Percentiles rank a stretch among this genome's conserved stretches.
Conservation (phyloP, 2,329 filamentous ascomycete species). For the Thielaviopsis punctulata region DNA sequence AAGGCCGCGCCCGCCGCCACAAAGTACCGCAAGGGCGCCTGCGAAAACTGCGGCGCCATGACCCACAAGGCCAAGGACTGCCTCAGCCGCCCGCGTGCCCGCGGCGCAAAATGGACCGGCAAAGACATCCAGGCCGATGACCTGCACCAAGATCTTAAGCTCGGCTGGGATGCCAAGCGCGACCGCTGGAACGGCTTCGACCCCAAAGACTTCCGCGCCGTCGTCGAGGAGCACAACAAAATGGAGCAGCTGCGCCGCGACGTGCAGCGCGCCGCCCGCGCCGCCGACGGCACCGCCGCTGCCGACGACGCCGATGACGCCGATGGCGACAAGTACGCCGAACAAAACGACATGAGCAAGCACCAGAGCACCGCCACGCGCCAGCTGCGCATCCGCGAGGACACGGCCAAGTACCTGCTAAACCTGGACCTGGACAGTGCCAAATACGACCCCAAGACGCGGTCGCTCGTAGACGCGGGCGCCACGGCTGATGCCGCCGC, state of each 20-base stretch:
- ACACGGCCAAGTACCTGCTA: constrained; percentile 90
- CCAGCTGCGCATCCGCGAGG: constrained; percentile 81
- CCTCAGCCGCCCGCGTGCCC: constrained; percentile 69
- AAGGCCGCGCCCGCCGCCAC: constrained; percentile 76
- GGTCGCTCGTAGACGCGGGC: constrained; percentile 74
- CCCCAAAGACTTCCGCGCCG: constrained; percentile 62
- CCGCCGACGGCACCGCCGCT: constrained; percentile 31
- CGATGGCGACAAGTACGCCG: constrained; percentile 68
- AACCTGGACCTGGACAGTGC: constrained; percentile 93
- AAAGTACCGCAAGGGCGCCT: constrained; percentile 94
- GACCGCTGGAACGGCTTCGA: constrained; percentile 99
- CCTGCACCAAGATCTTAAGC: constrained; percentile 61
- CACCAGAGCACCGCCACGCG: constrained; percentile 81
- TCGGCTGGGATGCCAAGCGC: constrained; percentile 94
- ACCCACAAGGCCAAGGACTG: constrained; percentile 93
- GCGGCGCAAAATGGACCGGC: constrained; percentile 82
- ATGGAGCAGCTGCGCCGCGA: constrained; percentile 57
- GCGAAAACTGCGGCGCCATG: constrained; percentile 96
- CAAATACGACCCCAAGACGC: constrained; percentile 93
- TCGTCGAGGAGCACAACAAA: constrained; percentile 81
- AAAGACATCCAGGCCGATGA: constrained; percentile 90
- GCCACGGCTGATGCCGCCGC: constrained; percentile 68
- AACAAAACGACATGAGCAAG: constrained; percentile 91
- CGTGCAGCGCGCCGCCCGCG: constrained; percentile 31
- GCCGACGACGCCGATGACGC: constrained; percentile 25